Evolutionary conservation across 192 early-diverging fungal genomes (phyloP), one percentile per base, ranked within the genome.

Genomic region (Umbelopsis ramanniana): DNA sequence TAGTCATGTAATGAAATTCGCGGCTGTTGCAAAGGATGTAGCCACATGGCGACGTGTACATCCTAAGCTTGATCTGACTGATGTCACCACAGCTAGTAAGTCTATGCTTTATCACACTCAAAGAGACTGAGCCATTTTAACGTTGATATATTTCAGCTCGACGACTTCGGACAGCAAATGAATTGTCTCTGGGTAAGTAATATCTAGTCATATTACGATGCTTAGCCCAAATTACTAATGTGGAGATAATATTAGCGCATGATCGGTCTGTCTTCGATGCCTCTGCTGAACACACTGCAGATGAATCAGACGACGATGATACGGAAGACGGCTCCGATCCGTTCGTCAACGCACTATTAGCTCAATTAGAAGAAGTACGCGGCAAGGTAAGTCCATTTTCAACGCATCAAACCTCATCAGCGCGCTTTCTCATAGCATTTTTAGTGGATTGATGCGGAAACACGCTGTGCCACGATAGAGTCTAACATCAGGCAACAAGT

Each of bases 1-100:
- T 73, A 80, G 79, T 60, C 57, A 88, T 72, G 76, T 85, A 24
- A 74, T 93, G 67, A 85, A 90, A 22, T 91, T 93, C 81, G 83
- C 89, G 9, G 81, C 86, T 7, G 86, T 87, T 3, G 87, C 89
- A 24, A 83, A 78, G 67, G 80, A 88, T 37, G 88, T 89, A 3
- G 80, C 86, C 17, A 74, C 76, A 23, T 75, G 82, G 38, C 71
- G 77, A 11, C 82, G 81, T 3, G 78, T 83, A 19, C 77, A 79
- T 38, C 77, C 77, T 4, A 71, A 55, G 57, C 67, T 79, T 22
- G 76, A 78, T 26, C 24, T 78, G 37, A 66, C 33, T 29, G 46
- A 68, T 72, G 46, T 72, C 24, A 71, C 77, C 6, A 66, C 40
- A 22, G 47, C 75, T 72, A 48, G 75, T 76, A 76, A 40, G 33